Conservation (phyloP, 2,329 filamentous ascomycete species). For the Nothophoma quercina region DNA sequence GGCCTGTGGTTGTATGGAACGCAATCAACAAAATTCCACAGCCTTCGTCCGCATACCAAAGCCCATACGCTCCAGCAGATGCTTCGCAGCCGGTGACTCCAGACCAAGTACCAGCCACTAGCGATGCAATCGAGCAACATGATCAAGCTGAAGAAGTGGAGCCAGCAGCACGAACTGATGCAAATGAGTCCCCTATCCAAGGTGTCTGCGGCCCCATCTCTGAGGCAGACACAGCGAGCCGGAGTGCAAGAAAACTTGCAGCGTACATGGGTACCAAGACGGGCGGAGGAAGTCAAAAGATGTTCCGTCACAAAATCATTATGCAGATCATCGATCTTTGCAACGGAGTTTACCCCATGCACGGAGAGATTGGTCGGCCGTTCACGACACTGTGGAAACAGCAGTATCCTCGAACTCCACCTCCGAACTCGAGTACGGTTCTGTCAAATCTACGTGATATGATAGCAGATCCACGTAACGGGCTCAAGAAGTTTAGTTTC, state of each 20-base stretch:
- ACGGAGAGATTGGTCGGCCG: slow-evolving; percentile 63
- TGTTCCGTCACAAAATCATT: slow-evolving; percentile 54
- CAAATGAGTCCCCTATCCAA: slow-evolving; percentile 5
- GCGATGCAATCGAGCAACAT: neutral
- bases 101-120: neutral
- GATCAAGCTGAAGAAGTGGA: neutral
- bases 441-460: slow-evolving; percentile 59
- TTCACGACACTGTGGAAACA: slow-evolving; percentile 63
- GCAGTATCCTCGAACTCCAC: slow-evolving; percentile 48
- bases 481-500: slow-evolving; percentile 58
- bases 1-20: slow-evolving; percentile 19
- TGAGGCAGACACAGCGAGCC: slow-evolving; percentile 10
- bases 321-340: slow-evolving; percentile 62
- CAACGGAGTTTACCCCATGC: slow-evolving; percentile 63
- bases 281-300: slow-evolving; percentile 24
- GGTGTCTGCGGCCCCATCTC: slow-evolving; percentile 20
- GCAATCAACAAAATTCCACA: slow-evolving; percentile 25
- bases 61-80: slow-evolving; percentile 24
- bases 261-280: slow-evolving; percentile 27
- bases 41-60: slow-evolving; percentile 20
- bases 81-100: neutral
- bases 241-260: slow-evolving; percentile 12
- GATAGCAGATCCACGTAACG: slow-evolving; percentile 54
- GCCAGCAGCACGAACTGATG: neutral
- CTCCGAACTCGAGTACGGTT: slow-evolving; percentile 62